A percentile compares a stretch with the other conserved stretches of the same genome.
Conservation (phyloP, 768 basidiomycete species). For the Chalciporus piperatus region DNA sequence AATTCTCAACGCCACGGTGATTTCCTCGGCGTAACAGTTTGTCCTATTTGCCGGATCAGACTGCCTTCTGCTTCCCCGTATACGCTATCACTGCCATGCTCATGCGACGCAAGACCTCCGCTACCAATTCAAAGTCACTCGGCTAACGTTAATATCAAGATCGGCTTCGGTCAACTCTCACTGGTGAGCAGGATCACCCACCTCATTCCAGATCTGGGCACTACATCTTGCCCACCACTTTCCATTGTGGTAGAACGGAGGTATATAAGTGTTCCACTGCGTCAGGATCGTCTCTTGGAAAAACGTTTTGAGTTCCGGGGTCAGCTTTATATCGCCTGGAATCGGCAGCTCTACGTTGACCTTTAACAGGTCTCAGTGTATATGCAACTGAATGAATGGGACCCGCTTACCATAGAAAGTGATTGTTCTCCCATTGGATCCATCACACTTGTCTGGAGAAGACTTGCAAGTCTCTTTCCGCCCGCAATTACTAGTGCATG, state of each 20-base stretch:
- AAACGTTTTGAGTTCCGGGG: constrained; percentile 11
- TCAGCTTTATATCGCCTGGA: constrained; percentile 21
- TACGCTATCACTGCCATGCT: no score
- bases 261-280: constrained; percentile 17
- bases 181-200: constrained; percentile 3
- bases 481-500: constrained; percentile 66
- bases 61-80: no score
- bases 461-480: constrained; percentile 54
- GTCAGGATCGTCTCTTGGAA: constrained; percentile 17
- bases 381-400: no score
- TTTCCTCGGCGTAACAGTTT: no score
- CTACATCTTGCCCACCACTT: constrained; percentile 34
- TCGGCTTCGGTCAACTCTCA: not conserved
- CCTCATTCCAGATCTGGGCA: constrained; percentile 34
- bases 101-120: constrained; percentile 15
- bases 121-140: constrained; percentile 30
- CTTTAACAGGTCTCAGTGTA: no score
- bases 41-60: no score
- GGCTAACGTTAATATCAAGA: not conserved
- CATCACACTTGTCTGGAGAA: constrained; percentile 61
- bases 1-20: no score
- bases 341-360: constrained; percentile 45
- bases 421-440: constrained; percentile 61
- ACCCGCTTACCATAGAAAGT: constrained; percentile 52
- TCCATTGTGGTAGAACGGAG: constrained; percentile 20